phyloP scores from a whole-genome alignment of 2,329 filamentous ascomycete species.

The Calycina marina region DNA sequence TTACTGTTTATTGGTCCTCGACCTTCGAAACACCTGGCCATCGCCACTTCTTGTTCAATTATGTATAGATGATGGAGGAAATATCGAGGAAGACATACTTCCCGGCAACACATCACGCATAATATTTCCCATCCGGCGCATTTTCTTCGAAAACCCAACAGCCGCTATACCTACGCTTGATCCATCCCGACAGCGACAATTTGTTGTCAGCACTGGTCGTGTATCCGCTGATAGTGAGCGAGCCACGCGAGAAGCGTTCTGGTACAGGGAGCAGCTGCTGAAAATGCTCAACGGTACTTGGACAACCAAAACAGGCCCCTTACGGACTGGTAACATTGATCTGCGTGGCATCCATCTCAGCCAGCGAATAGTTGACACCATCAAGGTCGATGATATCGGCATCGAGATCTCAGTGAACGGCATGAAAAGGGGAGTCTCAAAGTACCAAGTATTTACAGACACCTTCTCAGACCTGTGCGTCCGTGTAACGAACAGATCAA shows the following conservation, averaged over 20 bases:
- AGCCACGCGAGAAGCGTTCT: constrained; percentile 69
- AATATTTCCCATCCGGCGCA: constrained; percentile 58
- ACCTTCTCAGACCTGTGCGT: constrained; percentile 56
- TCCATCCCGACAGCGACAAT: constrained; percentile 74
- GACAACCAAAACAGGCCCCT: constrained; percentile 38
- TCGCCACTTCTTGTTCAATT: constrained; percentile 58
- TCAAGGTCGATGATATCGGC: constrained; percentile 67
- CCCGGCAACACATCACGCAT: constrained; percentile 60
- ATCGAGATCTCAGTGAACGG: constrained; percentile 43
- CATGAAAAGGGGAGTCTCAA: constrained; percentile 8
- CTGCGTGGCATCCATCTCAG: constrained; percentile 61
- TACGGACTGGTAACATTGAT: constrained; percentile 54
- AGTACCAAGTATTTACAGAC: constrained; percentile 31
- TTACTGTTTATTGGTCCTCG: constrained; percentile 66
- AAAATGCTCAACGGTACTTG: constrained; percentile 57
- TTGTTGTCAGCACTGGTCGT: constrained; percentile 71
- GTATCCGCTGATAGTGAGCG: constrained; percentile 69
- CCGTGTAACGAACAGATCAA: constrained; percentile 60
- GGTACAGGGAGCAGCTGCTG: constrained; percentile 75
- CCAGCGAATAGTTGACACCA: constrained; percentile 65
- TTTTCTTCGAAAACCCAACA: constrained; percentile 65
- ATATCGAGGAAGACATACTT: constrained; percentile 36
- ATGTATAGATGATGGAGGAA: constrained; percentile 21
- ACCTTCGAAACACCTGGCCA: constrained; percentile 83
- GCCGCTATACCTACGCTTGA: constrained; percentile 68